These are phyloP conservation scores for Hirsutella rhossiliensis DNA, from an alignment of 2,329 filamentous ascomycete genomes.

Conservation along the genomic window DNA sequence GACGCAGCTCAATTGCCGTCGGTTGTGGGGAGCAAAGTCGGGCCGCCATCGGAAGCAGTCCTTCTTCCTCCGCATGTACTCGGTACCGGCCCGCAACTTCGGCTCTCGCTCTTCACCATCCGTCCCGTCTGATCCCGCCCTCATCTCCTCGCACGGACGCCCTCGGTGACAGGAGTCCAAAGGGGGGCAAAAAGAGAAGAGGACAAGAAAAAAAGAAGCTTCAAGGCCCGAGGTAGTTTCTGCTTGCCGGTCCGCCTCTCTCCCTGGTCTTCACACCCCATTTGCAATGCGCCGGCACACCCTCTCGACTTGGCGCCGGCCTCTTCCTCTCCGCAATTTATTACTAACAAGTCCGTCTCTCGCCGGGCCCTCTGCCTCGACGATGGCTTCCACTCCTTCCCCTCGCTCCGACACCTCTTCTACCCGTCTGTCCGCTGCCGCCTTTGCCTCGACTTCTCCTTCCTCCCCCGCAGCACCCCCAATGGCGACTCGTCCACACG, in stretches of 20 bases:
- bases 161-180: background rate
- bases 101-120: background rate
- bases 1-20: no score
- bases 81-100: background rate
- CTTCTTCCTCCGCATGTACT: background rate
- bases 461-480: conserved; percentile 10
- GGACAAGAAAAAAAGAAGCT: no score
- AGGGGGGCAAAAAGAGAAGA: no score
- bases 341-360: conserved; percentile 6
- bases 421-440: background rate
- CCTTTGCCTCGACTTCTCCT: conserved; percentile 1
- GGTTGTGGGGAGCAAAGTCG: background rate
- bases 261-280: conserved; percentile 2
- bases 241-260: conserved; percentile 4
- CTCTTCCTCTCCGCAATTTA: conserved; percentile 5
- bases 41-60: background rate
- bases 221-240: background rate
- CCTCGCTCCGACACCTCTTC: background rate
- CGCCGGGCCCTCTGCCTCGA: background rate
- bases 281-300: conserved; percentile 9
- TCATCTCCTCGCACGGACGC: background rate
- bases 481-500: conserved; percentile 27
- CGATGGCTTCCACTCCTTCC: background rate
- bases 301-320: conserved; percentile 5
- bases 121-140: background rate